phyloP scores from a whole-genome alignment of 768 basidiomycete species.

The Russula dissimulans region DNA sequence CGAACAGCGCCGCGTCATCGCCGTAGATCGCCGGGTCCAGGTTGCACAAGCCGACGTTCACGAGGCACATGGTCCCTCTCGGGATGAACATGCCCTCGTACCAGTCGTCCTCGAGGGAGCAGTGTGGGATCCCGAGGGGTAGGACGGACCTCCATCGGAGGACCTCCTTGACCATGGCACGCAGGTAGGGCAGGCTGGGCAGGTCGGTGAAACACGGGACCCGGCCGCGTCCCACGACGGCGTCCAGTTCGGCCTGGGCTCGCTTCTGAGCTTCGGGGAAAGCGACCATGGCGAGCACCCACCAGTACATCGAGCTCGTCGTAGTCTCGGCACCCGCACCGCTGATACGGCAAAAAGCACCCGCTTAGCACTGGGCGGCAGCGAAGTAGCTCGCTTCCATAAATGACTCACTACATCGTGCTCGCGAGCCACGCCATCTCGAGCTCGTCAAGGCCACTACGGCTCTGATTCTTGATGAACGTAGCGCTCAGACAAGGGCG shows the following conservation, averaged over 20 bases:
- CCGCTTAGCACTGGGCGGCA: neutral
- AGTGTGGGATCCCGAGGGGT: constrained; percentile 18
- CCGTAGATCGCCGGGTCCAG: constrained; percentile 24
- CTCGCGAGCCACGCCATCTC: constrained; percentile 22
- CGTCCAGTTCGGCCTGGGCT: constrained; percentile 22
- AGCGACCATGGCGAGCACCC: constrained; percentile 21
- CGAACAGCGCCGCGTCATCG: constrained; percentile 21
- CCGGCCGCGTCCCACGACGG: constrained; percentile 18
- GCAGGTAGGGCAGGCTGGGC: constrained; percentile 19
- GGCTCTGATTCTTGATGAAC: constrained; percentile 12
- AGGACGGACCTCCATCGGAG: constrained; percentile 18
- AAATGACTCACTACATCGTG: constrained; percentile 20
- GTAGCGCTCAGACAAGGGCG: constrained; percentile 12
- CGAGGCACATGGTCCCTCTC: constrained; percentile 28
- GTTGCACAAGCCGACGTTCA: constrained; percentile 25
- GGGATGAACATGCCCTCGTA: constrained; percentile 29
- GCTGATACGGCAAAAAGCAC: neutral
- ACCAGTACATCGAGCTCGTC: constrained; percentile 15
- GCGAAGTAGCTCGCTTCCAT: neutral
- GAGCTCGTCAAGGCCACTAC: constrained; percentile 8
- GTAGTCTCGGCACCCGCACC: constrained; percentile 19
- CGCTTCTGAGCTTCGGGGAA: constrained; percentile 18
- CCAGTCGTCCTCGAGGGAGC: constrained; percentile 23
- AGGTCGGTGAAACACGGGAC: constrained; percentile 20
- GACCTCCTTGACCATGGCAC: constrained; percentile 21